Evolutionary conservation across 2,329 filamentous ascomycete species (phyloP).

Genomic region (Sporothrix brunneoviolacea): DNA sequence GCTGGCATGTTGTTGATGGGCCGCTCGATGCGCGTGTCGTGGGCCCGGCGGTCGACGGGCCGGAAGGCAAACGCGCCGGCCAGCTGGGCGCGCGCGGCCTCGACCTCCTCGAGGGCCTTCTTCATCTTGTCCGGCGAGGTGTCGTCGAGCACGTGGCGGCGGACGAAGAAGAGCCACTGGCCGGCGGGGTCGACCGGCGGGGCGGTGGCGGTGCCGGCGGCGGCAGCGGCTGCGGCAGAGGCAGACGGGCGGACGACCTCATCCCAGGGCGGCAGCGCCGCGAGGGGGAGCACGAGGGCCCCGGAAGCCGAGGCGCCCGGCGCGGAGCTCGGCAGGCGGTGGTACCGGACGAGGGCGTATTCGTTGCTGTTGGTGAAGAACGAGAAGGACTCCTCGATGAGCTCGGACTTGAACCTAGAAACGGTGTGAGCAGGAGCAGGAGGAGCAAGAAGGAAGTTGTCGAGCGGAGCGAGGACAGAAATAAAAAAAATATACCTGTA

Average conservation of each 20-base stretch:
- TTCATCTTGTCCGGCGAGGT: conserved; percentile 51
- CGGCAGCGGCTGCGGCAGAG: too few species aligned
- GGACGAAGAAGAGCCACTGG: conserved; percentile 52
- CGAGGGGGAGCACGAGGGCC: too few species aligned
- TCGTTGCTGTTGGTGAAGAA: conserved; percentile 50
- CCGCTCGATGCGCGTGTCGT: conserved; percentile 42
- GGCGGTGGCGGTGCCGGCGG: neutral
- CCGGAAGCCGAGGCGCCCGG: conserved; percentile 22
- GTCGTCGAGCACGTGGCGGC: conserved; percentile 47
- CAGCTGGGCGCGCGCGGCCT: conserved; percentile 39
- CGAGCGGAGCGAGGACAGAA: neutral
- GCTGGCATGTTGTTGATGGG: conserved; percentile 7
- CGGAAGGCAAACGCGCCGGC: conserved; percentile 48
- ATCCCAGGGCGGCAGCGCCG: conserved; percentile 39
- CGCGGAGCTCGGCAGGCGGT: conserved; percentile 28
- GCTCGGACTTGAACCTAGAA: conserved; percentile 44
- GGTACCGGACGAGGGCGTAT: conserved; percentile 44
- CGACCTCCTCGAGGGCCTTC: conserved; percentile 46
- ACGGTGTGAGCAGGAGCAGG: conserved; percentile 5
- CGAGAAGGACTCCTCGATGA: conserved; percentile 45
- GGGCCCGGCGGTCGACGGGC: conserved; percentile 43
- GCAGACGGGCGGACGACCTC: too few species aligned
- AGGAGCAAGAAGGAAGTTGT: neutral
- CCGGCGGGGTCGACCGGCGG: conserved; percentile 38
- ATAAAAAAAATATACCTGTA: conserved; percentile 36